Percentiles rank a stretch among this genome's conserved stretches.
These are phyloP conservation scores for Globisporangium abappressorium DNA, from an alignment of 352 stramenopile species.

Conservation along the genomic window DNA sequence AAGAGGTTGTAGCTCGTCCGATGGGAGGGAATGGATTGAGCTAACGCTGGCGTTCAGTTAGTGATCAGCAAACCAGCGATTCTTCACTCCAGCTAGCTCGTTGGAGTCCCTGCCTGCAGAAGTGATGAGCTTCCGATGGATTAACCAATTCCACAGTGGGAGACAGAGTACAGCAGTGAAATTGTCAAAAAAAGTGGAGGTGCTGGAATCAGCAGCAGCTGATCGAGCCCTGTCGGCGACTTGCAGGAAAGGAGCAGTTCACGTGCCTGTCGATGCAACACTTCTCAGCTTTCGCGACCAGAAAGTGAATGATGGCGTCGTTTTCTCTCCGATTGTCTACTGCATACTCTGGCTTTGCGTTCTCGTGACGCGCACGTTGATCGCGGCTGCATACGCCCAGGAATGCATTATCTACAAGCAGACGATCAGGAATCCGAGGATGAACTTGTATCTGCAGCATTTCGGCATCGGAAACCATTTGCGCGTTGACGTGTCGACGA, in stretches of 20 bases:
- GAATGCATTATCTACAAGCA: constrained; percentile 8
- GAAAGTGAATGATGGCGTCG: constrained; percentile 3
- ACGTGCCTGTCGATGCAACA: neutral
- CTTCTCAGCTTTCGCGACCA: constrained; percentile 5
- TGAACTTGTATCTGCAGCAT: constrained; percentile 14
- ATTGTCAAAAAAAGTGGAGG: neutral
- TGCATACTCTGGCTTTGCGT: neutral
- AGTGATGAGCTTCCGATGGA: constrained; percentile 2
- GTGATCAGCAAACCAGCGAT: neutral
- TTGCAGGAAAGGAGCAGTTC: neutral
- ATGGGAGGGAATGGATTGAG: neutral
- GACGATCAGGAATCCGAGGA: neutral
- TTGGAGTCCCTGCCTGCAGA: neutral
- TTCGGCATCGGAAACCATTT: constrained; percentile 3
- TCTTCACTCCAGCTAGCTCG: neutral
- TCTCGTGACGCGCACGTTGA: neutral
- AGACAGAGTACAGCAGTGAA: neutral
- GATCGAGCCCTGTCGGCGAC: neutral
- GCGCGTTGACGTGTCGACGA: constrained; percentile 4
- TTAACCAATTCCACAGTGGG: neutral
- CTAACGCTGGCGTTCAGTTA: neutral
- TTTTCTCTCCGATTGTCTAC: neutral
- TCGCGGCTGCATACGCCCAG: neutral
- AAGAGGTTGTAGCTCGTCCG: neutral
- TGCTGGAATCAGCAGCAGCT: neutral